Evolutionary conservation across 805 yeast genomes (phyloP), one percentile per base, ranked within the genome.

Genomic region (Saturnispora galanensis): DNA sequence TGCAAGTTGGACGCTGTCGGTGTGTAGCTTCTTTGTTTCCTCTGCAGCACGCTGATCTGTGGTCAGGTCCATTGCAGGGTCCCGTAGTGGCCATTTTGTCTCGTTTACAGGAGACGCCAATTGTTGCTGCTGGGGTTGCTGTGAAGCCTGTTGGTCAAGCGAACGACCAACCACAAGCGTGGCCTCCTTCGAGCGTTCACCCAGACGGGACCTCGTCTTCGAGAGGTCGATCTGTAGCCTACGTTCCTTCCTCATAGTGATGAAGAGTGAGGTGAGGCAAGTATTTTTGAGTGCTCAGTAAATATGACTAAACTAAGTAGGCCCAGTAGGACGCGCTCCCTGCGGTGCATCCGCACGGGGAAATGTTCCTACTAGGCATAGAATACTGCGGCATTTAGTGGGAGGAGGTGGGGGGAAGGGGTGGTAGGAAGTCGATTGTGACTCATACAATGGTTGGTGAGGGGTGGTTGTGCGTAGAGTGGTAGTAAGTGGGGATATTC

Each of bases 1-100:
- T 5, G 71, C 69, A 48, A 73, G 47, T 41, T 66, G 73, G 2
- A 68, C 58, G 0, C 73, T 70, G 40, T 64, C 65, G 10, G 45
- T 38, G 11, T 31, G 18, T 6, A 18, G 38, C 15, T 44, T 39
- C 40, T 39, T 33, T 28, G 35, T 26, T 15, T 38, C 42, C 15
- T 44, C 45, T 16, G 36, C 15, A 3, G 39, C 46, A 40, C 34
- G 36, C 35, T 13, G 36, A 5, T n/a, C 45, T 21, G 16, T 42
- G 45, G 45, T 21, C 10, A 26, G 8, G 13, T 32, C 28, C 16
- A 15, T 11, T 28, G 32, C 31, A 18, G 15, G 16, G 3, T 31
- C 10, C 8, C 29, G 26, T 8, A 32, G 31, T 10, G 16, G n/a
- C 28, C 16, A 35, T 16, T 46, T 49, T 8, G 16, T 29, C 6